Evolutionary conservation across 148 eudicot genomes (phyloP).

Genomic region (Chenopodium formosanum): DNA sequence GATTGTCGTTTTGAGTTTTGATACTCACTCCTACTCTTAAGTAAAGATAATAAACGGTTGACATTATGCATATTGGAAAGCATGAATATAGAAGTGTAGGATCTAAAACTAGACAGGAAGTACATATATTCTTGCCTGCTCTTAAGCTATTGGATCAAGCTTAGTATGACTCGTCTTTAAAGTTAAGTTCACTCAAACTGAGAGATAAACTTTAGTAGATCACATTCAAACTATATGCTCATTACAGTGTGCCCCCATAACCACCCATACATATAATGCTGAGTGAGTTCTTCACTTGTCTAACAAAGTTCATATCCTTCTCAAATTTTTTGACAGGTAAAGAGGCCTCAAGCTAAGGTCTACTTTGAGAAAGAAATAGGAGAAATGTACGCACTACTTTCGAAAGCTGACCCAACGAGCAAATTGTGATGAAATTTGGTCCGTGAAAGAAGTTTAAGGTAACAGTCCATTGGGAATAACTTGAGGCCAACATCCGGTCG

Average conservation of each 20-base stretch:
- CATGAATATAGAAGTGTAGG: too few relatives aligned
- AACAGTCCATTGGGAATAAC: neutral
- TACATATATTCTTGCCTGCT: neutral
- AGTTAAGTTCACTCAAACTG: neutral
- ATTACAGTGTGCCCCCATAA: neutral
- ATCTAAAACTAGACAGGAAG: too few relatives aligned
- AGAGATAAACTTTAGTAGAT: too few relatives aligned
- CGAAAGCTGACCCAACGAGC: slow-evolving; percentile 39
- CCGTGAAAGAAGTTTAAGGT: neutral
- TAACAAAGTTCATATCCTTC: slow-evolving; percentile 1
- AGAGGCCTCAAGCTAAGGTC: slow-evolving; percentile 81
- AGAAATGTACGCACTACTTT: slow-evolving; percentile 58
- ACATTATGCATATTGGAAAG: too few relatives aligned
- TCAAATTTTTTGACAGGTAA: slow-evolving; percentile 42
- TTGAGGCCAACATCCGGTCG: neutral
- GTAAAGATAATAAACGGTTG: too few relatives aligned
- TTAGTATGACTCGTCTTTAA: neutral
- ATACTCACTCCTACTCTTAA: neutral
- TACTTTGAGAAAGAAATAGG: slow-evolving; percentile 66
- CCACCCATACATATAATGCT: neutral
- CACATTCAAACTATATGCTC: neutral
- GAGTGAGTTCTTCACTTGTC: neutral
- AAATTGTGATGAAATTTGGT: slow-evolving; percentile 26
- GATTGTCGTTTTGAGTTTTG: neutral
- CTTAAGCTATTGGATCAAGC: neutral